Percentiles rank a stretch among this genome's conserved stretches.
These are phyloP conservation scores for Coemansia sp. DNA, from an alignment of 192 early-diverging fungal species.

Conservation along the genomic window DNA sequence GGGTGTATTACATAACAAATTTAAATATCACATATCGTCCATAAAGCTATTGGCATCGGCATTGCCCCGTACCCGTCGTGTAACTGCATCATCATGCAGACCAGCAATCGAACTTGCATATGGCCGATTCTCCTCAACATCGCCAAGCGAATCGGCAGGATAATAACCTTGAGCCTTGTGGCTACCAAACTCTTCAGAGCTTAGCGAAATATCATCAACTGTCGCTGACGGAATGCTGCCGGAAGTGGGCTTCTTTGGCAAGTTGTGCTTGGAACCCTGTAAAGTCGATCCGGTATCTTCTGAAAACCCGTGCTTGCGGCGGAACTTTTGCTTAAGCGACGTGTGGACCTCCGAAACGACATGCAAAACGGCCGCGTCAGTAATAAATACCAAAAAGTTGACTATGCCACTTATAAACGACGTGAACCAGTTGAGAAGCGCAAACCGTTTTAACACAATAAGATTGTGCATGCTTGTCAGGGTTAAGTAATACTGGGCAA, in stretches of 20 bases:
- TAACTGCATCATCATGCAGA: slow-evolving; percentile 25
- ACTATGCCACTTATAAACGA: slow-evolving; percentile 7
- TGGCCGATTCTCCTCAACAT: slow-evolving; percentile 16
- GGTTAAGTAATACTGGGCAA: slow-evolving; percentile 17
- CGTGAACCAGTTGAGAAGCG: slow-evolving; percentile 13
- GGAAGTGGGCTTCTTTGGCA: slow-evolving; percentile 1
- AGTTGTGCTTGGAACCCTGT: too few species aligned
- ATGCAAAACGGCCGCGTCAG: slow-evolving; percentile 22
- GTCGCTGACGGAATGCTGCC: neutral
- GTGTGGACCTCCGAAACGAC: slow-evolving; percentile 19
- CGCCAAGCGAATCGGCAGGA: neutral
- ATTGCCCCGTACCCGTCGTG: slow-evolving; percentile 13
- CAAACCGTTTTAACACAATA: neutral
- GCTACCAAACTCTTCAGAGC: neutral
- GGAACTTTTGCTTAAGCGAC: neutral
- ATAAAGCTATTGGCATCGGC: slow-evolving; percentile 14
- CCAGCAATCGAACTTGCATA: slow-evolving; percentile 6
- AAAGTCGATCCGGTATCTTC: too few species aligned
- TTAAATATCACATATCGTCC: slow-evolving; percentile 7
- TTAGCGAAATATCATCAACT: slow-evolving; percentile 4
- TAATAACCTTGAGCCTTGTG: neutral
- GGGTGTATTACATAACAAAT: neutral
- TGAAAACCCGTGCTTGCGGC: neutral
- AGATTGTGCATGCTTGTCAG: slow-evolving; percentile 23
- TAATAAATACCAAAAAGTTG: slow-evolving; percentile 38